Conservation (phyloP, 129 eudicot species). For the Cynara cardunculus region DNA sequence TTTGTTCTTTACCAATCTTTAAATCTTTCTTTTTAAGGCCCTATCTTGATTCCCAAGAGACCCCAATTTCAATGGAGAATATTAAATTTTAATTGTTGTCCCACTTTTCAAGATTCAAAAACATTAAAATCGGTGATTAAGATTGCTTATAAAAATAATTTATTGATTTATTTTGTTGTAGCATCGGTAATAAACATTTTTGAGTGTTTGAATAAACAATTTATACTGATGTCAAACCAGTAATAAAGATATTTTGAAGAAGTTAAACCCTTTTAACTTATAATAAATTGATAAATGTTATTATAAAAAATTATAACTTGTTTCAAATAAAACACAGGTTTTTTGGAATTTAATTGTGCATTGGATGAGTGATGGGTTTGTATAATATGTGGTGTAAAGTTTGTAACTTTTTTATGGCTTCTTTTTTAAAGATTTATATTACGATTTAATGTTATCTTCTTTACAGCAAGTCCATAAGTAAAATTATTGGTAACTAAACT, state of each 20-base stretch:
- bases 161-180: not conserved
- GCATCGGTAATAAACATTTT: too few relatives aligned
- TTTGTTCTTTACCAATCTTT: conserved; percentile 24
- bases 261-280: too few relatives aligned
- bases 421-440: not conserved
- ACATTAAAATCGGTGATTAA: conserved; percentile 1
- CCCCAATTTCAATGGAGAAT: conserved; percentile 20
- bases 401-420: not conserved
- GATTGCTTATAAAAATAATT: too few relatives aligned
- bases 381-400: not conserved
- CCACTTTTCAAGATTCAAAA: conserved; percentile 17
- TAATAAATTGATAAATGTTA: too few relatives aligned
- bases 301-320: too few relatives aligned
- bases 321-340: too few relatives aligned
- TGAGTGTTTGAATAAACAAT: too few relatives aligned
- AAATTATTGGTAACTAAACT: not conserved
- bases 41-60: conserved; percentile 29
- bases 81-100: conserved; percentile 3
- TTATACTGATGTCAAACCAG: too few relatives aligned
- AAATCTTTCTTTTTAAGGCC: conserved; percentile 27
- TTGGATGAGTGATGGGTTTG: not conserved
- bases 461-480: not conserved
- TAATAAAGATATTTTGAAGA: too few relatives aligned
- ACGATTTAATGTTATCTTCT: not conserved
- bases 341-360: conserved; percentile 8